A percentile compares a stretch with the other conserved stretches of the same genome.
phyloP scores from a whole-genome alignment of 495 filamentous ascomycete species.

The Daldinia decipiens region DNA sequence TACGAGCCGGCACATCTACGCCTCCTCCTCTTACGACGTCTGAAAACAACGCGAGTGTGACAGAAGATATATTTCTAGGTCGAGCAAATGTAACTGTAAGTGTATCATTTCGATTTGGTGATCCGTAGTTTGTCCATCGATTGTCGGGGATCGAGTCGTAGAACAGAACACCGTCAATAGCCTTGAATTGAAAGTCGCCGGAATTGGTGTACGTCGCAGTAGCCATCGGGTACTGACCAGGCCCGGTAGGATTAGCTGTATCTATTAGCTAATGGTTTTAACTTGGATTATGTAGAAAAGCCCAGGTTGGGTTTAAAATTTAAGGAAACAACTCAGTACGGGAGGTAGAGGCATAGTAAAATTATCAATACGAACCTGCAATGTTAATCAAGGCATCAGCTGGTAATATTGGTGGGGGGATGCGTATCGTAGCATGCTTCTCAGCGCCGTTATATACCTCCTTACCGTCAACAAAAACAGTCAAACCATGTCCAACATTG shows the following conservation, averaged over 20 bases:
- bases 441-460: conserved; percentile 42
- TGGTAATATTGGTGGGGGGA: conserved; percentile 36
- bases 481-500: conserved; percentile 46
- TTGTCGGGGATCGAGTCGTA: conserved; percentile 58
- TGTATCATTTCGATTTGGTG: conserved; percentile 49
- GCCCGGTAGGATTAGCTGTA: conserved; percentile 53
- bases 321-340: not conserved
- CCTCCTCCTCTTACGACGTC: conserved; percentile 53
- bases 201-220: conserved; percentile 50
- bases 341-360: not conserved
- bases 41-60: conserved; percentile 54
- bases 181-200: conserved; percentile 52
- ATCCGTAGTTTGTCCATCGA: conserved; percentile 58
- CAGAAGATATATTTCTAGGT: conserved; percentile 50
- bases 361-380: conserved; percentile 34
- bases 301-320: not conserved
- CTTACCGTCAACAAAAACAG: conserved; percentile 52
- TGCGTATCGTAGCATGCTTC: conserved; percentile 28
- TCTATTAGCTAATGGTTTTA: conserved; percentile 11
- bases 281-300: not conserved
- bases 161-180: conserved; percentile 58
- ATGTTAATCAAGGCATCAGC: conserved; percentile 52
- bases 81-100: conserved; percentile 55
- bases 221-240: conserved; percentile 50
- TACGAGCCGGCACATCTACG: conserved; percentile 50